Evolutionary conservation across 805 yeast genomes (phyloP).

Genomic region (Lipomyces starkeyi): DNA sequence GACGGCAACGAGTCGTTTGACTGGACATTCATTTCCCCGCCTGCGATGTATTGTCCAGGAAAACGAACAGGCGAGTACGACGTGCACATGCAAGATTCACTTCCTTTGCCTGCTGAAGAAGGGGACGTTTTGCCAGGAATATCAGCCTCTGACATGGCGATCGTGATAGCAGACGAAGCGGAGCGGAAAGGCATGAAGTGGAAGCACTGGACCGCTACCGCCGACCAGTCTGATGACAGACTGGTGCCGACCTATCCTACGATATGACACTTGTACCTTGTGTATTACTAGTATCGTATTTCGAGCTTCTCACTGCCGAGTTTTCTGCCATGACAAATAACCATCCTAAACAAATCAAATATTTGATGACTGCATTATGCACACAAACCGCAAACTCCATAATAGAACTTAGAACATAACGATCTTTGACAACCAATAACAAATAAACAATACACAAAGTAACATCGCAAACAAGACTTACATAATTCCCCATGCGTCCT

Average conservation of each 20-base stretch:
- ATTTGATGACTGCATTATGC: neutral
- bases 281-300: neutral
- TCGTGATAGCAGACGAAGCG: slow-evolving; percentile 24
- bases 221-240: slow-evolving; percentile 20
- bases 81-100: slow-evolving; percentile 8
- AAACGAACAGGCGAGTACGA: slow-evolving; percentile 22
- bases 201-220: slow-evolving; percentile 25
- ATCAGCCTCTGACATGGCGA: slow-evolving; percentile 20
- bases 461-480: slow-evolving; percentile 35
- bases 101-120: slow-evolving; percentile 16
- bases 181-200: slow-evolving; percentile 17
- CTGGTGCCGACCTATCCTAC: slow-evolving; percentile 13
- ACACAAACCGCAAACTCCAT: neutral
- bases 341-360: neutral
- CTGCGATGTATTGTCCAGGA: slow-evolving; percentile 28
- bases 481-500: slow-evolving; percentile 92
- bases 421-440: neutral
- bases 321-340: neutral
- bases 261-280: neutral
- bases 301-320: neutral
- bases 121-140: slow-evolving; percentile 20
- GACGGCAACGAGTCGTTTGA: slow-evolving; percentile 21
- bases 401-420: neutral
- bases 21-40: slow-evolving; percentile 17
- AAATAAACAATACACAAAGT: neutral